These are phyloP conservation scores for Ceratocystis ficicola DNA, from an alignment of 2,329 filamentous ascomycete genomes.

Conservation along the genomic window DNA sequence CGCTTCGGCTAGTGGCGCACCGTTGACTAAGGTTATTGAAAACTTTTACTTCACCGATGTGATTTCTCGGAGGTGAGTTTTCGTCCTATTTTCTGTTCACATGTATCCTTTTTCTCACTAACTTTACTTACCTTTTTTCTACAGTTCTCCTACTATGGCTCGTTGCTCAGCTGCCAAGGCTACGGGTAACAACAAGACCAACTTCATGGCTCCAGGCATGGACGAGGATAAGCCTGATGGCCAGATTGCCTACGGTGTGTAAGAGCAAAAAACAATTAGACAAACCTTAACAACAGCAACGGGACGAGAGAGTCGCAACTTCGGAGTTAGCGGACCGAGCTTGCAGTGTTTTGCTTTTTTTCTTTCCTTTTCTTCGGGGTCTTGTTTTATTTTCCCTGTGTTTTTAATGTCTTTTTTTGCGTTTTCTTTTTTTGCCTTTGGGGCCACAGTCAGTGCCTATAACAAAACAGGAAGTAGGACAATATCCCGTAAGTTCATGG, in stretches of 20 bases:
- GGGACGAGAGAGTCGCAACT: neutral
- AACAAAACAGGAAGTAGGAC: slow-evolving; percentile 5
- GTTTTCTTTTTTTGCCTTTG: slow-evolving; percentile 6
- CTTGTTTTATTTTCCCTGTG: neutral
- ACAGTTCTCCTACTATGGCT: slow-evolving; percentile 92
- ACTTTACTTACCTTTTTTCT: neutral
- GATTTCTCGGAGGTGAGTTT: slow-evolving; percentile 79
- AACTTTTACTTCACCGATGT: slow-evolving; percentile 98
- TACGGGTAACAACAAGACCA: slow-evolving; percentile 62
- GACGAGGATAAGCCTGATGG: slow-evolving; percentile 50
- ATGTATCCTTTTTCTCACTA: neutral
- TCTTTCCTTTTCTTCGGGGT: slow-evolving; percentile 2
- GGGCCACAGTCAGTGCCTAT: slow-evolving; percentile 5
- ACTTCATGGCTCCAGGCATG: slow-evolving; percentile 64
- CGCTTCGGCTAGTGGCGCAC: slow-evolving; percentile 54
- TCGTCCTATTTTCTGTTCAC: neutral
- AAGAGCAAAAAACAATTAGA: slow-evolving; percentile 24
- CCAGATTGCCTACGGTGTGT: slow-evolving; percentile 48
- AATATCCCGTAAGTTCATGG: neutral
- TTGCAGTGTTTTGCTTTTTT: slow-evolving; percentile 11
- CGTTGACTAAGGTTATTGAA: slow-evolving; percentile 75
- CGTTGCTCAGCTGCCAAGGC: slow-evolving; percentile 91
- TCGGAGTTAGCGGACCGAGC: slow-evolving; percentile 5
- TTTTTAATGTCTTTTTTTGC: slow-evolving; percentile 7
- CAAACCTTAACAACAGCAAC: slow-evolving; percentile 3